Base-by-base conservation (phyloP, 1,139 yeast species). In the Candida buenavistaensis region DNA sequence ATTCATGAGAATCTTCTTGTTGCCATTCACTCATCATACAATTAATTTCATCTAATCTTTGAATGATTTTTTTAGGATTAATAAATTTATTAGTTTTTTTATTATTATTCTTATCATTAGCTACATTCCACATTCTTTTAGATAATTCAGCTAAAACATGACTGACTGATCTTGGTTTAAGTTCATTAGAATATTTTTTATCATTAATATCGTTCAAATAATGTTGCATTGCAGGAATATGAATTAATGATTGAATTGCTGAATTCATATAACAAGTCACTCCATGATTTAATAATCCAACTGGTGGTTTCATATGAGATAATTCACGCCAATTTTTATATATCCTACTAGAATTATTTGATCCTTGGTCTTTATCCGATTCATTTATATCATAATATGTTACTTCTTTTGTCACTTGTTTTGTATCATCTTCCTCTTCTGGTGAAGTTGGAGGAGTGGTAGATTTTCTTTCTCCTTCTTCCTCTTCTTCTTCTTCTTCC, bases 1-100 rank as follows among this genome's bases (percentile, higher is more conserved):
- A 92, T 59, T 92, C 99, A 59, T 92, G 99, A 1, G 96, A 85
- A 58, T 92, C 99, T 60, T 92, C 97, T 59, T 92, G 98, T 58
- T 88, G 90, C 96, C 96, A 89, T 55, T 82, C 92, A 26, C 90
- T 81, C 96, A 90, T 88, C 94, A 87, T 84, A 55, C 96, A 88
- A 58, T 90, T 90, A 50, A 90, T 88, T 49, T 88, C 96, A 35
- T 78, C 86, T 38, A 90, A 65, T 43, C 92, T 70, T 35, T 72
- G 71, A 37, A 89, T 82, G 48, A 90, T 69, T 48, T 75, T 78
- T 48, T 80, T 79, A 4, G 97, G 97, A 53, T 86, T 81, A 39
- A 83, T 68, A 48, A 70, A 80, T 42, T 31, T 30, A 14, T 30
- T 35, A 12, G 26, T 30, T 11, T 17, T 22, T n/a, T 12, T 12